Conservation (phyloP, 2,329 filamentous ascomycete genomes). For the Metarhizium album region DNA sequence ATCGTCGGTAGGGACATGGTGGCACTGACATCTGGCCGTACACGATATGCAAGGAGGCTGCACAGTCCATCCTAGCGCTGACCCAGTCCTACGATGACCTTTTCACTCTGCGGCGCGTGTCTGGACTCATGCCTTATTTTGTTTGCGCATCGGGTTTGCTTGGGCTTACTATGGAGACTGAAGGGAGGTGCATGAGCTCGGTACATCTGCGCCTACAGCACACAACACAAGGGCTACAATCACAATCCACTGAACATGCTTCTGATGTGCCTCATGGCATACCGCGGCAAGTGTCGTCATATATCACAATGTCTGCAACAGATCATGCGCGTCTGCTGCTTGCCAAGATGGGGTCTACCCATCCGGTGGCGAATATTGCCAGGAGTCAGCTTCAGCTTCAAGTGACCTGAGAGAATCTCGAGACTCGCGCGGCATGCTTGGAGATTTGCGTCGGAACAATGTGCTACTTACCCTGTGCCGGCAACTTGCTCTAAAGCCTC, state of each 20-base stretch:
- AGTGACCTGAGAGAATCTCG: no score
- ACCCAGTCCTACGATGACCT: constrained; percentile 11
- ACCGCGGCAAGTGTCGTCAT: neutral
- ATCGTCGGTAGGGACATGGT: neutral
- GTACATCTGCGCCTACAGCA: neutral
- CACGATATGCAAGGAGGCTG: constrained; percentile 6
- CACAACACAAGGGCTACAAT: neutral
- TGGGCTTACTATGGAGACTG: constrained; percentile 1
- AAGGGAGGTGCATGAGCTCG: neutral
- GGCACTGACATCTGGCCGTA: constrained; percentile 2
- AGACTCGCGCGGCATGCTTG: no score
- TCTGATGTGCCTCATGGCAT: neutral
- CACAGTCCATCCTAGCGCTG: constrained; percentile 7
- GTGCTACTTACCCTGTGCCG: no score
- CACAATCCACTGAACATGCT: neutral
- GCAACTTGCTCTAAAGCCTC: no score
- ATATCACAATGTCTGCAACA: constrained; percentile 2
- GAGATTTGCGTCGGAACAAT: no score
- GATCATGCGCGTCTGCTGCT: constrained; percentile 5
- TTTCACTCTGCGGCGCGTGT: constrained; percentile 11
- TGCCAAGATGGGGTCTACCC: constrained; percentile 3
- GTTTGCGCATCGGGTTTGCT: constrained; percentile 8
- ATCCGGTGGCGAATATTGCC: neutral
- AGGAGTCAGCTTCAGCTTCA: neutral
- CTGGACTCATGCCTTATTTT: constrained; percentile 9